Base-by-base conservation (phyloP, 1,139 yeast genomes). In the Blastobotrys elegans region DNA sequence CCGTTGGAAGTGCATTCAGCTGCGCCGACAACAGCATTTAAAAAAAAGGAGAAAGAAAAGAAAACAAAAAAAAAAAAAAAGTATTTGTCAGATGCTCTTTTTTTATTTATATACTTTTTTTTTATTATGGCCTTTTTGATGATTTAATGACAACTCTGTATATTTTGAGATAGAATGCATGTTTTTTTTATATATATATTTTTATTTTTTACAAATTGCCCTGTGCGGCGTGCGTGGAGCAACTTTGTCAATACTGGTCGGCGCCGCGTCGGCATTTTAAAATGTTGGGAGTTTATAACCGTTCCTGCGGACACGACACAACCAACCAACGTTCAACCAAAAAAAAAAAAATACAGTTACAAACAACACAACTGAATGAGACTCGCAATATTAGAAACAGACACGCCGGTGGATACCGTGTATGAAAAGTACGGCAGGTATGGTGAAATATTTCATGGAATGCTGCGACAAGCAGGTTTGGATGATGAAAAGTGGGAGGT, bases 1-100 rank as follows among this genome's bases (percentile, higher is more conserved):
- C 66, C 8, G 76, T 75, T 48, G 81, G 81, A 2, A 66, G 67
- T 11, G 79, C 77, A 1, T 78, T 78, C 55, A 59, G 74, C 17
- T 78, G 83, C 63, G 47, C 43, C 26, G 34, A 33, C 21, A 44
- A 44, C 24, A 42, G 47, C 11, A 17, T 44, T 7, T 44, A 44
- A 43, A 17, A 4, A 33, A n/a, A n/a, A n/a, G n/a, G n/a, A n/a
- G n/a, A n/a, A n/a, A n/a, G n/a, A n/a, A n/a, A n/a, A n/a, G n/a
- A n/a, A n/a, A n/a, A n/a, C n/a, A n/a, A n/a, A n/a, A n/a, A n/a
- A n/a, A n/a, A n/a, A n/a, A n/a, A n/a, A n/a, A n/a, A n/a, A n/a
- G n/a, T 27, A 27, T 27, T 27, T 27, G 8, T 27, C 13, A 27
- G 30, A 27, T 8, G 11, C 8, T 27, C 8, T 8, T 8, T 27